Evolutionary conservation across 208 protist genomes (phyloP).

Genomic region (Crithidia fasciculata): DNA sequence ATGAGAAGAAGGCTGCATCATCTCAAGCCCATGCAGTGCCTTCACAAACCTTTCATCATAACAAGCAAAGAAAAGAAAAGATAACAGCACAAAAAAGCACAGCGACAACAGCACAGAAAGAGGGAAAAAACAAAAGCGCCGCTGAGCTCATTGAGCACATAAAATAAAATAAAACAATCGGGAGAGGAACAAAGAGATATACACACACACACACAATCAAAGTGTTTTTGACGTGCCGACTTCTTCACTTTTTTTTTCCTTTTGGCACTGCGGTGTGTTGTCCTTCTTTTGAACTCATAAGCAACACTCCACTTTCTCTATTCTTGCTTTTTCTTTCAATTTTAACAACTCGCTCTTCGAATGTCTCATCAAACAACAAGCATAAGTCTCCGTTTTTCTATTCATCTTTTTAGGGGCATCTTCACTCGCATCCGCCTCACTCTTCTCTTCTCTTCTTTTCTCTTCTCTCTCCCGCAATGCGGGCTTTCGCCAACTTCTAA

Average conservation of each 20-base stretch:
- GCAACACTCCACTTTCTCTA: too few species aligned
- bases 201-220: not conserved
- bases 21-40: too few species aligned
- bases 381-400: not conserved
- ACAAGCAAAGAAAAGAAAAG: too few species aligned
- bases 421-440: too few species aligned
- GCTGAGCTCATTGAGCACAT: not conserved
- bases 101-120: too few species aligned
- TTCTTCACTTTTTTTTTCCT: conserved; percentile 11
- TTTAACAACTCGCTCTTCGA: not conserved
- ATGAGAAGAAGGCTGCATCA: too few species aligned
- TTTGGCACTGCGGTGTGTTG: not conserved
- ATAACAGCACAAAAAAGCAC: too few species aligned
- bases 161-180: not conserved
- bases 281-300: not conserved
- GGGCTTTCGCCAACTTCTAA: too few species aligned
- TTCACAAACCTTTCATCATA: too few species aligned
- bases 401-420: not conserved
- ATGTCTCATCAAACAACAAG: not conserved
- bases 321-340: not conserved
- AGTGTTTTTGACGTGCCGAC: not conserved
- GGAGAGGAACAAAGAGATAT: not conserved
- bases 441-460: conserved; percentile 9
- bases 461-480: not conserved
- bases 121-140: too few species aligned